Evolutionary conservation across 2,329 filamentous ascomycete genomes (phyloP).

Genomic region (Byssoonygena ceratinophila): DNA sequence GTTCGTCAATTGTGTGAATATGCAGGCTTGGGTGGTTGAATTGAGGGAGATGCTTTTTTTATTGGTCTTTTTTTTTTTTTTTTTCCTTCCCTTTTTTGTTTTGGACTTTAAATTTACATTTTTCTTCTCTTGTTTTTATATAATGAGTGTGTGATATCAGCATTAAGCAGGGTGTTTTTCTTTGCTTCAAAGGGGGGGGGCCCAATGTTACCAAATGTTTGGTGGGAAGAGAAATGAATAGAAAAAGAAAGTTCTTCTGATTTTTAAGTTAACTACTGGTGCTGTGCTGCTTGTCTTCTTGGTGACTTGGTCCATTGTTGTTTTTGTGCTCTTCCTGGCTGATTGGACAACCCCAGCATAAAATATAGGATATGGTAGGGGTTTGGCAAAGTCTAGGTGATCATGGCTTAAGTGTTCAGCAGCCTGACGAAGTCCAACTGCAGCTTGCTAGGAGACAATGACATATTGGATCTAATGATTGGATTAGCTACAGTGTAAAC

Average conservation of each 20-base stretch:
- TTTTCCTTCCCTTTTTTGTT: background rate
- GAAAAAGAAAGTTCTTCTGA: background rate
- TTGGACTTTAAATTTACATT: background rate
- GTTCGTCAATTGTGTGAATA: conserved; percentile 59
- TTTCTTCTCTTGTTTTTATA: conserved; percentile 2
- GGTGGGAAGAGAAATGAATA: background rate
- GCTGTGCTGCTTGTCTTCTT: too few relatives aligned
- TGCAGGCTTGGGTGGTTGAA: conserved; percentile 43
- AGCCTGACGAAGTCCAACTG: too few relatives aligned
- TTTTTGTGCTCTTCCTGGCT: background rate
- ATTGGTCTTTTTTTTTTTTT: too few relatives aligned
- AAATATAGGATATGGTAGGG: background rate
- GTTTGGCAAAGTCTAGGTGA: background rate
- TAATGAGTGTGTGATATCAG: background rate
- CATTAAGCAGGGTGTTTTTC: background rate
- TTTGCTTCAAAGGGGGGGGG: background rate
- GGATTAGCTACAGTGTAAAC: too few relatives aligned
- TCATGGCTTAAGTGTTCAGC: too few relatives aligned
- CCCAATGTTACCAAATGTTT: background rate
- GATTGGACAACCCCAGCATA: background rate
- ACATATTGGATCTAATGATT: too few relatives aligned
- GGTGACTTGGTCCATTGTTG: background rate
- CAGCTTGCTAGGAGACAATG: too few relatives aligned
- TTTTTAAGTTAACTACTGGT: too few relatives aligned
- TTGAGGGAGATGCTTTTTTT: too few relatives aligned